Evolutionary conservation across 768 basidiomycete genomes (phyloP), one percentile per base, ranked within the genome.

Genomic region (Roridomyces roridus): DNA sequence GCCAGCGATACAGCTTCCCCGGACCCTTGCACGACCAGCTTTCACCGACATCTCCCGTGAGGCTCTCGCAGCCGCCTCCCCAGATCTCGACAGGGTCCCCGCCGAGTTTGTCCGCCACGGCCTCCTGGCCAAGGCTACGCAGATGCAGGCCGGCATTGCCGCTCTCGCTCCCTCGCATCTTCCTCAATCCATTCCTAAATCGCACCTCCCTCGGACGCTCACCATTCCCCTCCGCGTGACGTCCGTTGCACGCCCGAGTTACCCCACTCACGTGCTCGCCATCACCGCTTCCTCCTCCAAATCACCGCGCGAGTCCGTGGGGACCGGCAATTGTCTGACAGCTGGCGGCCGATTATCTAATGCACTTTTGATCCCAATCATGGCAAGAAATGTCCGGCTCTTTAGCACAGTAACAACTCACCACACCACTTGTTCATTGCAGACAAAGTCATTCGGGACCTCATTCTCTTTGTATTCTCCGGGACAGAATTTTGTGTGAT

Each of bases 31-130:
- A 26, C 80, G 84, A 15, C 86, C 88, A 0, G 69, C 74, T 0
- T 85, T 75, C 57, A 62, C 72, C 25, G 80, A 80, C 37, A 73
- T 88, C 43, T 67, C 78, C 17, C 64, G 67, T 20, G 81, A 80
- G 28, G 76, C 79, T 35, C 63, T 91, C 35, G 65, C 69, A 3
- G 80, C 80, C 9, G 73, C 84, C 55, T 82, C 83, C 29, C 80
- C 84, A 21, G 76, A 73, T 10, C 72, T 88, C 10, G 70, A 55
- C 8, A 78, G 77, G 18, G 74, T 81, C 12, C 78, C 82, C n/a
- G 57, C 83, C 29, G 72, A 80, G 14, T 88, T 84, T 61, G 70
- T 91, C 54, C 83, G 80, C 17, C 79, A 83, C 26, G 72, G 72
- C n/a, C 68, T 90, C 23, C 59, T 39, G 29, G 45, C 67, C 46